Percentiles rank a stretch among this genome's conserved stretches.
These are phyloP conservation scores for Stephanodiscus minutulus DNA, from an alignment of 108 stramenopile genomes.

Conservation along the genomic window DNA sequence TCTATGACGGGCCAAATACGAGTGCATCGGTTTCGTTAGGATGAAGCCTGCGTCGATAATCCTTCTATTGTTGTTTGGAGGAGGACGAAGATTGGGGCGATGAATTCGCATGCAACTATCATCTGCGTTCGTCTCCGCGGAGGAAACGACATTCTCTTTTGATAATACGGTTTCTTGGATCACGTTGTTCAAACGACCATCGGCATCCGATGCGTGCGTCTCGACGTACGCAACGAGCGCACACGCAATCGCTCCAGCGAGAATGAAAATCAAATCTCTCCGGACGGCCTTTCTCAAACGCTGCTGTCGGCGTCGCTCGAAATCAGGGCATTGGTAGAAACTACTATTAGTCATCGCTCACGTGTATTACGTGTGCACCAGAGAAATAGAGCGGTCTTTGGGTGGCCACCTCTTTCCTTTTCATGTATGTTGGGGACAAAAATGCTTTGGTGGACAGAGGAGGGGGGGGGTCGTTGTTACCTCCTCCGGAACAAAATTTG, in stretches of 20 bases:
- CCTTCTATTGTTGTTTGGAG: constrained; percentile 3
- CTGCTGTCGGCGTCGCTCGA: constrained; percentile 6
- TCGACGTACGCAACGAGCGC: constrained; percentile 32
- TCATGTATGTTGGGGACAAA: too few species aligned
- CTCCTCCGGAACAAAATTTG: too few species aligned
- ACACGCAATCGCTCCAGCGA: constrained; percentile 20
- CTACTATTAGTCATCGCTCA: neutral
- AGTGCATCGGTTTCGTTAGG: constrained; percentile 18
- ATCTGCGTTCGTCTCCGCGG: too few species aligned
- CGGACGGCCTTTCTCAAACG: constrained; percentile 22
- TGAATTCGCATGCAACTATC: neutral
- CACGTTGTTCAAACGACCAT: too few species aligned
- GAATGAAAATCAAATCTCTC: constrained; percentile 31
- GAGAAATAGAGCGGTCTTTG: too few species aligned
- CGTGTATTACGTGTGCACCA: too few species aligned
- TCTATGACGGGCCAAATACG: constrained; percentile 19
- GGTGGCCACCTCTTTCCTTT: too few species aligned
- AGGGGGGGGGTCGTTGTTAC: too few species aligned
- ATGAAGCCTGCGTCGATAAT: constrained; percentile 50
- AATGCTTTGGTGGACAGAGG: too few species aligned
- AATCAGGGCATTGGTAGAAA: neutral
- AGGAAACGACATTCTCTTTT: neutral
- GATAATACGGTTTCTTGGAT: neutral
- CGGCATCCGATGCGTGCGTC: constrained; percentile 25
- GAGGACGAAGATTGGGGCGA: neutral